phyloP scores from a whole-genome alignment of 805 yeast genomes.

The Yamadazyma sp. region DNA sequence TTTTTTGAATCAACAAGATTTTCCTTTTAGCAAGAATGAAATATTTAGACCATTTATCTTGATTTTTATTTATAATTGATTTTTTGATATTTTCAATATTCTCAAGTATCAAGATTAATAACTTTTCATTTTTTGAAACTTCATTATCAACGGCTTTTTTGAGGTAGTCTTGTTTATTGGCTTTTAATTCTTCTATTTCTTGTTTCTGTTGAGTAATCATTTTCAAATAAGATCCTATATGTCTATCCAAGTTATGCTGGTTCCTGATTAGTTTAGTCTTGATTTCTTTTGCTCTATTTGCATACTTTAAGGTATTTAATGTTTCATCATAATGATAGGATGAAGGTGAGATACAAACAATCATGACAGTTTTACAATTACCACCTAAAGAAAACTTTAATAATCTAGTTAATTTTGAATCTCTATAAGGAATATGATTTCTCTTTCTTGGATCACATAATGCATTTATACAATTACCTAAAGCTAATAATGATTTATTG shows the following conservation, averaged over 20 bases:
- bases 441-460: slow-evolving; percentile 67
- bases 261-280: slow-evolving; percentile 77
- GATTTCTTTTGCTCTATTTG: slow-evolving; percentile 87
- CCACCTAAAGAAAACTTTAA: slow-evolving; percentile 91
- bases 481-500: slow-evolving; percentile 79
- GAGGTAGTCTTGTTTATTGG: slow-evolving; percentile 46
- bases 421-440: slow-evolving; percentile 85
- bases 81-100: slow-evolving; percentile 39
- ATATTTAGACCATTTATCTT: slow-evolving; percentile 43
- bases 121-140: slow-evolving; percentile 33
- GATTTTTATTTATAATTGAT: slow-evolving; percentile 41
- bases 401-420: slow-evolving; percentile 83
- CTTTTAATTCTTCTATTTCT: slow-evolving; percentile 66
- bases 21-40: slow-evolving; percentile 46
- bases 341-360: slow-evolving; percentile 89
- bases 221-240: slow-evolving; percentile 78
- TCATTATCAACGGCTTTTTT: slow-evolving; percentile 34
- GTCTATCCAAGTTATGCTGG: slow-evolving; percentile 72
- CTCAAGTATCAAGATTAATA: slow-evolving; percentile 38
- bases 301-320: slow-evolving; percentile 84
- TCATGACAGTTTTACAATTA: slow-evolving; percentile 93
- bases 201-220: slow-evolving; percentile 79
- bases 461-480: slow-evolving; percentile 94
- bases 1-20: slow-evolving; percentile 39
- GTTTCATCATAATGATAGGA: slow-evolving; percentile 90